phyloP scores from a whole-genome alignment of 768 basidiomycete species.

The Ramaria rubella region DNA sequence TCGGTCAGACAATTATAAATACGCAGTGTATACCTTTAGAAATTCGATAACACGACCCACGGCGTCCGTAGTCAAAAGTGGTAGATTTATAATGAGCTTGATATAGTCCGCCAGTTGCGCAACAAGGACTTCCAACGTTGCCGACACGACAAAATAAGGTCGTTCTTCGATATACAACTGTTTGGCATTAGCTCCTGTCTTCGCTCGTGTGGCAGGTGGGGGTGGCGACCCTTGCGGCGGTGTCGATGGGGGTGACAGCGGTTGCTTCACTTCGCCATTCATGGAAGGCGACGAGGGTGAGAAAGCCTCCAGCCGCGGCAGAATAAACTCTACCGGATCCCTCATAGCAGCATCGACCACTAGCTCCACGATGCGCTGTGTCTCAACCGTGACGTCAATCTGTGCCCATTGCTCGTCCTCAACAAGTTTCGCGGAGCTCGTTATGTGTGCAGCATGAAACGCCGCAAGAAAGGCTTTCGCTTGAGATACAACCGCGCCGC shows the following conservation, averaged over 20 bases:
- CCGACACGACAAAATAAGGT: slow-evolving; percentile 77
- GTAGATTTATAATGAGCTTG: slow-evolving; percentile 78
- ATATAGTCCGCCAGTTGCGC: slow-evolving; percentile 78
- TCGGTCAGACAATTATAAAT: not conserved
- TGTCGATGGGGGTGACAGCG: slow-evolving; percentile 21
- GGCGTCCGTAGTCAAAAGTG: slow-evolving; percentile 87
- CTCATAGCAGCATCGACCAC: slow-evolving; percentile 76
- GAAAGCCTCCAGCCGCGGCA: slow-evolving; percentile 23
- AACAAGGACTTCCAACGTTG: slow-evolving; percentile 68
- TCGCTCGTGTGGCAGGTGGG: slow-evolving; percentile 17
- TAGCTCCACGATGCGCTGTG: slow-evolving; percentile 68
- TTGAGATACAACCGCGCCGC: slow-evolving; percentile 78
- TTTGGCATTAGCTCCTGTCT: slow-evolving; percentile 33
- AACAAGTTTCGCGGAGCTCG: slow-evolving; percentile 78
- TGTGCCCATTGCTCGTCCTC: slow-evolving; percentile 95
- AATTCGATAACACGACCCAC: slow-evolving; percentile 94
- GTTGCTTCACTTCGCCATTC: slow-evolving; percentile 8
- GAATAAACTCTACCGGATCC: slow-evolving; percentile 66
- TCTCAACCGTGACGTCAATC: slow-evolving; percentile 54
- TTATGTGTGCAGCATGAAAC: slow-evolving; percentile 79
- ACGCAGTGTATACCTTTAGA: slow-evolving; percentile 48
- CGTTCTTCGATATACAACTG: slow-evolving; percentile 76
- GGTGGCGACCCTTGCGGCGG: slow-evolving; percentile 12
- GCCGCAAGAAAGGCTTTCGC: slow-evolving; percentile 81
- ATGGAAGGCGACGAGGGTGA: not conserved